phyloP scores from a whole-genome alignment of 768 basidiomycete species.

The Trametes sanguinea region DNA sequence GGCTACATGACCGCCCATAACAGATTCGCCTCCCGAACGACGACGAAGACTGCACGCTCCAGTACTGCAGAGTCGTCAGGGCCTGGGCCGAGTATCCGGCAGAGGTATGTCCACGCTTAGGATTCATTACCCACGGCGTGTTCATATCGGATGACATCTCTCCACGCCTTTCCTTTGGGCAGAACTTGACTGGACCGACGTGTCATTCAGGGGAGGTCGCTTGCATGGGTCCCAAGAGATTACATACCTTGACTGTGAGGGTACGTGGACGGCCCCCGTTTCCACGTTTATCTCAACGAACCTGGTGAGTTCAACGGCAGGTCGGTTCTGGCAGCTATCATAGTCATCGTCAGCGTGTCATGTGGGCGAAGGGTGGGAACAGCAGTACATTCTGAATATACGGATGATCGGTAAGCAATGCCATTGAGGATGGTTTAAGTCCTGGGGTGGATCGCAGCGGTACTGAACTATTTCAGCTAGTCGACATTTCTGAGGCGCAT shows the following conservation, averaged over 20 bases:
- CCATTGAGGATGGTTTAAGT: constrained; percentile 34
- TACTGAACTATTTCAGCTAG: constrained; percentile 76
- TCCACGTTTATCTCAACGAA: constrained; percentile 22
- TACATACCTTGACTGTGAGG: constrained; percentile 42
- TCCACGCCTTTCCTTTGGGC: constrained; percentile 32
- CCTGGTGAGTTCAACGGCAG: constrained; percentile 56
- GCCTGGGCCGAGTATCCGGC: no score
- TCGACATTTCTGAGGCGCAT: constrained; percentile 44
- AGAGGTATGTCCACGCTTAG: not conserved
- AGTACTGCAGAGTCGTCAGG: no score
- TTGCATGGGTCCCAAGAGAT: not conserved
- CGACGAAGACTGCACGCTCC: no score
- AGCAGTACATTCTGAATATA: constrained; percentile 67
- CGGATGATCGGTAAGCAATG: constrained; percentile 77
- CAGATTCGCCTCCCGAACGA: no score
- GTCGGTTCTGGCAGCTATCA: constrained; percentile 61
- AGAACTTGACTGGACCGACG: constrained; percentile 20
- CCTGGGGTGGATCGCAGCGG: constrained; percentile 51
- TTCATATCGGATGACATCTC: constrained; percentile 25
- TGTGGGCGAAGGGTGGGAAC: not conserved
- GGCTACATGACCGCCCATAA: not conserved
- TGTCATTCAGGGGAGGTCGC: not conserved
- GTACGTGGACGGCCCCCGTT: constrained; percentile 26
- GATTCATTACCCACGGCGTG: not conserved
- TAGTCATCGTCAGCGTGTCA: constrained; percentile 3